Percentiles rank a stretch among this genome's conserved stretches.
phyloP scores from a whole-genome alignment of 371 early-diverging fungal genomes.

The Mortierella sp. region DNA sequence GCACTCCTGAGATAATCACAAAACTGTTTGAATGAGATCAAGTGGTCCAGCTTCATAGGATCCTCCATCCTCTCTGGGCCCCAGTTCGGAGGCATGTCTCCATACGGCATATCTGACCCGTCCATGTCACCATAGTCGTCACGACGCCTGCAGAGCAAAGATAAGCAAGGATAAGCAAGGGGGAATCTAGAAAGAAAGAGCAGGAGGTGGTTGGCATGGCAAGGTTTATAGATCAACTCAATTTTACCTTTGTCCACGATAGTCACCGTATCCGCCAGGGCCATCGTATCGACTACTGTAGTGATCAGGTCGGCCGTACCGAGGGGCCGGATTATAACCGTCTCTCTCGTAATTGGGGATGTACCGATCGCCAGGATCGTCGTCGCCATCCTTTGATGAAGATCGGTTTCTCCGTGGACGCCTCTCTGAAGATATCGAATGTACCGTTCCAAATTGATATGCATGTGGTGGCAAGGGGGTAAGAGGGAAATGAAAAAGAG shows the following conservation, averaged over 20 bases:
- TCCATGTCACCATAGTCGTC: constrained; percentile 51
- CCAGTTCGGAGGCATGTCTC: constrained; percentile 37
- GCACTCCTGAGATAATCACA: constrained; percentile 73
- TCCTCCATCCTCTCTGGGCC: constrained; percentile 61
- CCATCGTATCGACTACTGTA: constrained; percentile 39
- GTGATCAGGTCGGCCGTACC: constrained; percentile 58
- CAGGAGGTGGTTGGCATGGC: too few relatives aligned
- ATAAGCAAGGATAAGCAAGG: background rate
- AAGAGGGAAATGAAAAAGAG: constrained; percentile 1
- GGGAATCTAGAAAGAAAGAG: too few relatives aligned
- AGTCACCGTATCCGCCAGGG: constrained; percentile 41
- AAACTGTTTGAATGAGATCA: constrained; percentile 83
- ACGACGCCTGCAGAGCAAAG: constrained; percentile 18
- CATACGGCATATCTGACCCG: constrained; percentile 27
- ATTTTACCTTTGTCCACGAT: constrained; percentile 43
- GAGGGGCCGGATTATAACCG: constrained; percentile 76
- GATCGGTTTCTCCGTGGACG: constrained; percentile 66
- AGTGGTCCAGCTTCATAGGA: constrained; percentile 79
- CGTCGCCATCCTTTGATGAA: constrained; percentile 56
- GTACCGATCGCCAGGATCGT: constrained; percentile 77
- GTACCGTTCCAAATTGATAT: too few relatives aligned
- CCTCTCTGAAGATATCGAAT: constrained; percentile 65
- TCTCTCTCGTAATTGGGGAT: constrained; percentile 87
- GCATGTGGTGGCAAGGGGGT: too few relatives aligned
- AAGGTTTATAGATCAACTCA: too few relatives aligned